Evolutionary conservation across 257 asterid genomes (phyloP).

Genomic region (Solanum infundibuliforme): DNA sequence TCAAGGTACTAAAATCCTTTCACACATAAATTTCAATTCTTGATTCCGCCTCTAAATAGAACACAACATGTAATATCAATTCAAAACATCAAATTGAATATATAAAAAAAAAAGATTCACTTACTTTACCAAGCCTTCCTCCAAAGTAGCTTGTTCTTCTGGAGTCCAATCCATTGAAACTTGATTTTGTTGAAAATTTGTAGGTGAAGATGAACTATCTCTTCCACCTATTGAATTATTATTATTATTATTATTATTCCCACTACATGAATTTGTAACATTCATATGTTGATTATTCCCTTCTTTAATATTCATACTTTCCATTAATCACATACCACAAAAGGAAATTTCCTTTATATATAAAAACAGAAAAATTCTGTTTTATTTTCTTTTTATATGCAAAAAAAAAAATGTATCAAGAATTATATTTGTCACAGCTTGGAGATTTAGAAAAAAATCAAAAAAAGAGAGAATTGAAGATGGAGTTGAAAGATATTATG

Average conservation of each 20-base stretch:
- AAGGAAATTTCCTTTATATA: background rate
- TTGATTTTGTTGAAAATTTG: conserved; percentile 64
- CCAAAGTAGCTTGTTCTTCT: conserved; percentile 63
- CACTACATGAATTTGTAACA: background rate
- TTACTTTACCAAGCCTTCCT: conserved; percentile 59
- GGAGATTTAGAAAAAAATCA: background rate
- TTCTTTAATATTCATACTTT: background rate
- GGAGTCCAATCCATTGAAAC: conserved; percentile 87
- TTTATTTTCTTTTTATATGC: background rate
- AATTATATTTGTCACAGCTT: background rate
- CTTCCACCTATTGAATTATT: background rate
- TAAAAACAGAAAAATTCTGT: background rate
- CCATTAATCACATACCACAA: background rate
- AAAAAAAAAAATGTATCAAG: background rate
- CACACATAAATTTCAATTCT: background rate
- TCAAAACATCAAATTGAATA: background rate
- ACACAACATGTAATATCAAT: background rate
- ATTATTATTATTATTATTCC: background rate
- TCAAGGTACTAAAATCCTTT: background rate
- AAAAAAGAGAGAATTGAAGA: background rate
- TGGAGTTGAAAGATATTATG: background rate
- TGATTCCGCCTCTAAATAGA: background rate
- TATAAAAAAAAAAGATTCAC: background rate
- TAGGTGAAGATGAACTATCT: conserved; percentile 7
- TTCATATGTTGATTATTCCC: background rate